Evolutionary conservation across 352 stramenopile species (phyloP), one percentile per base, ranked within the genome.

Genomic region (Phytopythium vexans): DNA sequence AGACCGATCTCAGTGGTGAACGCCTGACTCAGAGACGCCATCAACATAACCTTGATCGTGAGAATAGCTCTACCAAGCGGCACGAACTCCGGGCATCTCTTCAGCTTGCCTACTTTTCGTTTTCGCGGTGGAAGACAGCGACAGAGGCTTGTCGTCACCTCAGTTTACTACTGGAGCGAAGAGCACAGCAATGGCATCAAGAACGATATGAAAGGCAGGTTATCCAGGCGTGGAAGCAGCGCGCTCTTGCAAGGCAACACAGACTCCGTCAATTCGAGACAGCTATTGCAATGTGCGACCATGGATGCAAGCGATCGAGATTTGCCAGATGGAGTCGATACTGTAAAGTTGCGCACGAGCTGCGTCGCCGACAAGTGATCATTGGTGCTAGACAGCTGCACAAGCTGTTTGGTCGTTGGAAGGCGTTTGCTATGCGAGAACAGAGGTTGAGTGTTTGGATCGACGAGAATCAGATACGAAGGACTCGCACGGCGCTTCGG

Each of bases 61-160:
- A 10, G 8, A 34, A 9, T 11, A 12, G 6, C 5, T 33, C 8
- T 7, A 15, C 2, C 3, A 14, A 41, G 37, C 47, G 47, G 11
- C 47, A 21, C 6, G 16, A 21, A 38, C 43, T 53, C 12, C 47
- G 43, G n/a, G 47, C 47, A 6, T 53, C 35, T 15, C 47, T 53
- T 4, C 35, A 53, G 27, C 35, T 53, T 27, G 16, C 35, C 8
- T 53, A 53, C 47, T 43, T 53, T 31, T 37, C 36, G 21, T 53
- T 53, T 21, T 27, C 47, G 6, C 9, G 12, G 11, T 53, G 35
- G 47, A 36, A 38, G 36, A 9, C 33, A 12, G 47, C 27, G 0
- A 21, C 36, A 6, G 8, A 10, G 33, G 16, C 16, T 3, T 6
- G 42, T 8, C 47, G 21, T 15, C 15, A 21, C 27, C 9, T 44